Percentiles rank a stretch among this genome's conserved stretches.
Evolutionary conservation across 108 stramenopile genomes (phyloP).

Genomic region (Hondaea fermentalgiana): DNA sequence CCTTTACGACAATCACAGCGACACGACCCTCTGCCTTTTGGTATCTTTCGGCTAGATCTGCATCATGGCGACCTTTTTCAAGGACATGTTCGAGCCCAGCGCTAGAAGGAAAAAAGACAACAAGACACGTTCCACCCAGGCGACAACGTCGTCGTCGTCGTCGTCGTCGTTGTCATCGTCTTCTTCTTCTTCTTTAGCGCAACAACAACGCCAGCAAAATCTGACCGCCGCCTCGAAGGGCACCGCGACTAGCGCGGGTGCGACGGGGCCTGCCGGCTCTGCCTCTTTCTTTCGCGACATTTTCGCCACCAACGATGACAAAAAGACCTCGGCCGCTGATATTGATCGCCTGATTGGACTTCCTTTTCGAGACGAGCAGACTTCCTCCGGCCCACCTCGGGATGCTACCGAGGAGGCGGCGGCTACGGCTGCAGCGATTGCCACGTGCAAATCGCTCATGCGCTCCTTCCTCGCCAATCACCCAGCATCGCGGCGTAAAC

Average conservation of each 20-base stretch:
- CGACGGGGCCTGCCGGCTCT: background rate
- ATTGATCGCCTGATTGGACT: background rate
- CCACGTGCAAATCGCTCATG: background rate
- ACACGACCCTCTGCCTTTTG: too few species aligned
- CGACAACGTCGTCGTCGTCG: background rate
- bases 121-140: background rate
- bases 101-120: background rate
- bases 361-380: background rate
- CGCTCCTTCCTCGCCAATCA: background rate
- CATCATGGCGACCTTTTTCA: constrained; percentile 8
- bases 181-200: too few species aligned
- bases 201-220: background rate
- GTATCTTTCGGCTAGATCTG: too few species aligned
- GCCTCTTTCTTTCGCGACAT: background rate
- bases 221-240: background rate
- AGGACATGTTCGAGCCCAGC: background rate
- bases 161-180: background rate
- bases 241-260: background rate
- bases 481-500: background rate
- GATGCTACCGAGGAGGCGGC: background rate
- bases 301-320: background rate
- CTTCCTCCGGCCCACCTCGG: background rate
- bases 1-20: too few species aligned
- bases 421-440: background rate
- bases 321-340: background rate